Conservation (phyloP, 2,329 filamentous ascomycete species). For the Fusarium lateritium region DNA sequence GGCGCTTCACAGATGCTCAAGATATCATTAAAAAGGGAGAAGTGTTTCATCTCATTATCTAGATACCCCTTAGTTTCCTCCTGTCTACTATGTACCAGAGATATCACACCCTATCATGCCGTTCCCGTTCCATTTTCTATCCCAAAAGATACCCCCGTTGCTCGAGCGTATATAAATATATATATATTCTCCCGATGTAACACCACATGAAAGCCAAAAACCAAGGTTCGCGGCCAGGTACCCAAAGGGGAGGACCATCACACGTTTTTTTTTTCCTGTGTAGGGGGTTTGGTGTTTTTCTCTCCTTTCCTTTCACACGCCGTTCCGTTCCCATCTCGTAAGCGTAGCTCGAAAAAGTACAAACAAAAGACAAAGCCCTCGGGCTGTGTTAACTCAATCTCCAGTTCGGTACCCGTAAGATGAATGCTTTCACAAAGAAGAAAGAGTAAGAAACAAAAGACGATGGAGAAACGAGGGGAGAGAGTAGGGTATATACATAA, state of each 20-base stretch:
- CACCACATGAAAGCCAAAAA: slow-evolving; percentile 42
- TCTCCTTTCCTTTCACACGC: slow-evolving; percentile 8
- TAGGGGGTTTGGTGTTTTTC: slow-evolving; percentile 7
- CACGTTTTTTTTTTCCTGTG: slow-evolving; percentile 2
- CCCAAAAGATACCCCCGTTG: slow-evolving; percentile 11
- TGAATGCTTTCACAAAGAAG: slow-evolving; percentile 29
- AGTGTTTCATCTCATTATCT: slow-evolving; percentile 40
- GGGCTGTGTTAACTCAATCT: slow-evolving; percentile 22
- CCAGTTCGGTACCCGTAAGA: slow-evolving; percentile 14
- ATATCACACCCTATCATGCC: slow-evolving; percentile 14
- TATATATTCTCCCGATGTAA: slow-evolving; percentile 44
- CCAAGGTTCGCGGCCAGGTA: slow-evolving; percentile 42
- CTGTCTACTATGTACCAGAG: slow-evolving; percentile 27
- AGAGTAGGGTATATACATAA: slow-evolving; percentile 25
- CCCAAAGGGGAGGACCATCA: slow-evolving; percentile 26
- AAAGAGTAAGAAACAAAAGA: slow-evolving; percentile 33
- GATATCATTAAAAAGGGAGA: slow-evolving; percentile 22
- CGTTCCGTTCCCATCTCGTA: slow-evolving; percentile 33
- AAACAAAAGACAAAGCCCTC: slow-evolving; percentile 33
- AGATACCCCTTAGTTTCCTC: slow-evolving; percentile 19
- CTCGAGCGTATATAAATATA: slow-evolving; percentile 18
- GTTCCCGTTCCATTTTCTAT: slow-evolving; percentile 26
- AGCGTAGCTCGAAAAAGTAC: slow-evolving; percentile 43
- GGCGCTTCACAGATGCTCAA: slow-evolving; percentile 9
- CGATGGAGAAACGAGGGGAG: slow-evolving; percentile 16